Evolutionary conservation across 139 green algal species (phyloP).

Genomic region (Desmodesmus armatus): DNA sequence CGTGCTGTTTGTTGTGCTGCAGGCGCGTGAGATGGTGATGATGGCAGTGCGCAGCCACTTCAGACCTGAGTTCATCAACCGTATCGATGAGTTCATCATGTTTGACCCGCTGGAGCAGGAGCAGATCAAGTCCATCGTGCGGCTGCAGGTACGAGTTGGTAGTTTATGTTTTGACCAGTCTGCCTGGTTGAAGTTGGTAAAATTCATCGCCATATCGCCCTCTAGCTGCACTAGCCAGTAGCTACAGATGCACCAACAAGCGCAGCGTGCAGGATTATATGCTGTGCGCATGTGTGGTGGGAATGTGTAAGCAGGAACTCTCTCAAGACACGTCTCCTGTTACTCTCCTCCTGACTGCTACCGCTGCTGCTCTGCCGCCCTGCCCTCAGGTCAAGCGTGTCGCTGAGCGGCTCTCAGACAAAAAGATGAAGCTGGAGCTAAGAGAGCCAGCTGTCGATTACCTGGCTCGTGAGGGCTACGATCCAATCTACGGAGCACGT

Average conservation of each 20-base stretch:
- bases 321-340: too few species aligned
- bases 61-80: slow-evolving; percentile 99
- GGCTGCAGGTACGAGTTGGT: slow-evolving; percentile 39
- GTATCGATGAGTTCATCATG: slow-evolving; percentile 99
- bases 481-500: slow-evolving; percentile 95
- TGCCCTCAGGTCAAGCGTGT: slow-evolving; percentile 58
- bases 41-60: slow-evolving; percentile 90
- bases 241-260: background rate
- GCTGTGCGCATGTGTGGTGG: too few species aligned
- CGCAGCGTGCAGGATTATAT: too few species aligned
- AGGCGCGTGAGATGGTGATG: slow-evolving; percentile 33
- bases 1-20: background rate
- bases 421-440: slow-evolving; percentile 93
- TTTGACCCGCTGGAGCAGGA: slow-evolving; percentile 90
- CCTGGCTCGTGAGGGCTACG: slow-evolving; percentile 88
- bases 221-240: too few species aligned
- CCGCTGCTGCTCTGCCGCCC: background rate
- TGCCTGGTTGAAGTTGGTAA: too few species aligned
- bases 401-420: slow-evolving; percentile 83
- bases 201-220: too few species aligned
- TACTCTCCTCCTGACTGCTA: too few species aligned
- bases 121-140: slow-evolving; percentile 79
- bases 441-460: slow-evolving; percentile 79
- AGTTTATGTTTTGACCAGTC: too few species aligned
- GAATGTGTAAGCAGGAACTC: too few species aligned